These are phyloP conservation scores for Cladosporium cucumerinum DNA, from an alignment of 2,329 filamentous ascomycete genomes.

Conservation along the genomic window DNA sequence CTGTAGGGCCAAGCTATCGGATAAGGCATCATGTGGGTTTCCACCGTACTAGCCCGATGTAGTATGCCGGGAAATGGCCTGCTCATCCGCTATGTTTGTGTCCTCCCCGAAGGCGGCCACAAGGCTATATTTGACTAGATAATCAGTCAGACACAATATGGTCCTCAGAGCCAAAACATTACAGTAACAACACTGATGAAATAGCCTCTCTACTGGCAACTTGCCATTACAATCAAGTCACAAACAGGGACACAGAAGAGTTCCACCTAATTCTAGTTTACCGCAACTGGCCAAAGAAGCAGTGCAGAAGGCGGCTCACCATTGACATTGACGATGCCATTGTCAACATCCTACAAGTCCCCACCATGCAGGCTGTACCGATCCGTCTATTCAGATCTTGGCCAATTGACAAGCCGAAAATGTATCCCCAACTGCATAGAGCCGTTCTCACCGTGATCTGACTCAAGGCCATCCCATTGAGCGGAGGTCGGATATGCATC, in stretches of 20 bases:
- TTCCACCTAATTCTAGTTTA: neutral
- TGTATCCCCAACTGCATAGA: neutral
- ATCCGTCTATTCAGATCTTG: neutral
- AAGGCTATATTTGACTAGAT: neutral
- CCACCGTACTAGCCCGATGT: neutral
- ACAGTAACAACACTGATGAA: neutral
- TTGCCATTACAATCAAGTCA: too few species aligned
- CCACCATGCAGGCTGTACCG: neutral
- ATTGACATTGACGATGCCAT: neutral
- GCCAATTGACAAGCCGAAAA: neutral
- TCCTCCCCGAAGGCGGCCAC: too few species aligned
- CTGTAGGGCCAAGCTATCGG: neutral
- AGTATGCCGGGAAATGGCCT: neutral
- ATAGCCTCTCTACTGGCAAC: too few species aligned
- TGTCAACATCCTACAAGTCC: neutral
- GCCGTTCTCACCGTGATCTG: neutral
- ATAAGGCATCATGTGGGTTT: neutral
- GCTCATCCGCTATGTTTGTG: neutral
- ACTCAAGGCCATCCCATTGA: neutral
- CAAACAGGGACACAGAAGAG: too few species aligned
- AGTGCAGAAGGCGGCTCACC: too few species aligned
- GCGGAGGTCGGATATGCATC: neutral
- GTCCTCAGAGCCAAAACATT: neutral
- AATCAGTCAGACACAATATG: neutral
- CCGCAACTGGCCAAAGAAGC: neutral